phyloP scores from a whole-genome alignment of 257 asterid genomes.

The Solanum piurae region DNA sequence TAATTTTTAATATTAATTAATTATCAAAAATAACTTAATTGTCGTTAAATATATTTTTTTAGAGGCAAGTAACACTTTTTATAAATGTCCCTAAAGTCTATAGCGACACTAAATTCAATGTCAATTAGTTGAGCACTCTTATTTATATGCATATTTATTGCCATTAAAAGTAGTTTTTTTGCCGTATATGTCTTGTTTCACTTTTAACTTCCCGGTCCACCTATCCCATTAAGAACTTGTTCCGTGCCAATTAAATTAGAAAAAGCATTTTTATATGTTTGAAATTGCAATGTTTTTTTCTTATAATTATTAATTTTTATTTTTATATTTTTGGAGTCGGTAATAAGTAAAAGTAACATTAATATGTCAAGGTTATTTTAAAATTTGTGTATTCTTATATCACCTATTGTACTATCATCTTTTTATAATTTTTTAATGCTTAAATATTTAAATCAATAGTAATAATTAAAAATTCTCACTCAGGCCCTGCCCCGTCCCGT shows the following conservation, averaged over 20 bases:
- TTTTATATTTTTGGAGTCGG: neutral
- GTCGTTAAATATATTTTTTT: too few species aligned
- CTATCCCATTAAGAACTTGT: neutral
- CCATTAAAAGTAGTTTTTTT: too few species aligned
- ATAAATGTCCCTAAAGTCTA: too few species aligned
- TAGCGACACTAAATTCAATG: too few species aligned
- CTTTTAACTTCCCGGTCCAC: too few species aligned
- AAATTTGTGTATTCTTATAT: neutral
- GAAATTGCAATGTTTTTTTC: neutral
- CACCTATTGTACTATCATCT: neutral
- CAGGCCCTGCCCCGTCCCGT: neutral
- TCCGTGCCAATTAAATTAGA: neutral
- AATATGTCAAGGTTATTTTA: neutral
- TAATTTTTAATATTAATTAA: too few species aligned
- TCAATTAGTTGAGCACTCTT: too few species aligned
- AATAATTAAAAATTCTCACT: neutral
- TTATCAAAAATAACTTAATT: too few species aligned
- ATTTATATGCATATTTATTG: too few species aligned
- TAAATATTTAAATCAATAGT: neutral
- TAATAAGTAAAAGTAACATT: neutral
- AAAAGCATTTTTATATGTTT: neutral
- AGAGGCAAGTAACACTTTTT: too few species aligned
- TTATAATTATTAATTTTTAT: too few species aligned
- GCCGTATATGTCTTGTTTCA: too few species aligned
- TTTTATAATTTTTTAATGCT: neutral